Evolutionary conservation across 2,329 filamentous ascomycete genomes (phyloP).

Genomic region (Zymoseptoria ardabiliae): DNA sequence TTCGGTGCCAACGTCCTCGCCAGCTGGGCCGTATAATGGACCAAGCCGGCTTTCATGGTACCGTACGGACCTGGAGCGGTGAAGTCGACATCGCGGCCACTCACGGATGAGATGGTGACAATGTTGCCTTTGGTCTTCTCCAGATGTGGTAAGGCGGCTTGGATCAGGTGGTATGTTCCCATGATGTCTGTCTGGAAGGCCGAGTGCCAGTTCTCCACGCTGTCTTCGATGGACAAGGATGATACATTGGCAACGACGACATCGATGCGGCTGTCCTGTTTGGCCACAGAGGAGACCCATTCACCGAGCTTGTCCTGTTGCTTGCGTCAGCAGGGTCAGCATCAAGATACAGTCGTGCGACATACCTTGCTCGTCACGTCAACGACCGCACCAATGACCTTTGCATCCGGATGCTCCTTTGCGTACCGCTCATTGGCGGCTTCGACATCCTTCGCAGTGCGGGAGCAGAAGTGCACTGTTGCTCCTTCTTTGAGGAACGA

Average conservation of each 20-base stretch:
- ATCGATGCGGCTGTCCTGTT: constrained; percentile 21
- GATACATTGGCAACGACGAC: constrained; percentile 28
- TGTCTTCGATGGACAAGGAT: constrained; percentile 25
- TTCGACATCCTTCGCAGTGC: constrained; percentile 19
- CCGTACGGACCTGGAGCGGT: constrained; percentile 33
- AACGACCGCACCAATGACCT: constrained; percentile 19
- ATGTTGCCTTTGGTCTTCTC: constrained; percentile 31
- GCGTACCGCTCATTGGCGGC: constrained; percentile 12
- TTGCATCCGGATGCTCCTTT: constrained; percentile 14
- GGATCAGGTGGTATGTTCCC: constrained; percentile 28
- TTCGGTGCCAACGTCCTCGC: constrained; percentile 30
- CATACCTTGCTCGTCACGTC: constrained; percentile 19
- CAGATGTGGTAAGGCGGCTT: constrained; percentile 29
- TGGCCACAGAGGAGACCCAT: constrained; percentile 20
- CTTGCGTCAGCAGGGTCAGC: background rate
- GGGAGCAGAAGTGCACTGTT: constrained; percentile 27
- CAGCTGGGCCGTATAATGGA: constrained; percentile 32
- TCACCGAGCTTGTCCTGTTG: constrained; percentile 7
- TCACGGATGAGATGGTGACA: constrained; percentile 31
- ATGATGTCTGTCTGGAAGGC: constrained; percentile 31
- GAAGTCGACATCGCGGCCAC: constrained; percentile 33
- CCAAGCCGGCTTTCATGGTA: constrained; percentile 31
- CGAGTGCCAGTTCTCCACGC: constrained; percentile 17
- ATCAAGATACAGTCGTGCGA: background rate
- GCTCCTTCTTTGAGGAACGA: constrained; percentile 26